Evolutionary conservation across 2,329 filamentous ascomycete genomes (phyloP).

Genomic region (Aplosporella prunicola): DNA sequence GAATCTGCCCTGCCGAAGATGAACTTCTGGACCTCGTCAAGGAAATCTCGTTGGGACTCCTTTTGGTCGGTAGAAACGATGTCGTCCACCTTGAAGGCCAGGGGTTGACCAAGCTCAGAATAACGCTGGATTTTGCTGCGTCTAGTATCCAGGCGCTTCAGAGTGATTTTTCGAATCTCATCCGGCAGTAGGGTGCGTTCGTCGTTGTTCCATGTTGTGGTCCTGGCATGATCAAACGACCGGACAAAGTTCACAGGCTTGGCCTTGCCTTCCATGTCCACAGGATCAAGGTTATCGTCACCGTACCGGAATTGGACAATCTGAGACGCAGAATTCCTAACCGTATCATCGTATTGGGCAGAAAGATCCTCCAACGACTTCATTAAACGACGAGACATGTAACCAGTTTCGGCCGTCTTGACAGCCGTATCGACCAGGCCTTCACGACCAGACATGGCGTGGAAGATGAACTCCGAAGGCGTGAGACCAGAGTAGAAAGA

Average conservation of each 20-base stretch:
- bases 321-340: conserved; percentile 77
- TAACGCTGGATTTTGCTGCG: conserved; percentile 47
- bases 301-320: conserved; percentile 98
- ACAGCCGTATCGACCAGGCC: conserved; percentile 97
- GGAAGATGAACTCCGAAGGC: conserved; percentile 92
- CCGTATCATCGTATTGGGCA: conserved; percentile 87
- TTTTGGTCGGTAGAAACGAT: conserved; percentile 45
- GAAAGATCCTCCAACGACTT: conserved; percentile 95
- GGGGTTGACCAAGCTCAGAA: conserved; percentile 20
- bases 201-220: conserved; percentile 67
- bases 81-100: conserved; percentile 24
- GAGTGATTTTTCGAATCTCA: conserved; percentile 62
- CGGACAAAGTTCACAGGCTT: conserved; percentile 87
- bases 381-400: conserved; percentile 98
- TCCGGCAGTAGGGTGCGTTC: conserved; percentile 64
- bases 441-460: conserved; percentile 97
- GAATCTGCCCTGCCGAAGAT: conserved; percentile 54
- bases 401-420: conserved; percentile 97
- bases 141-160: conserved; percentile 58
- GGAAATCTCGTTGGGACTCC: conserved; percentile 74
- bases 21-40: conserved; percentile 67
- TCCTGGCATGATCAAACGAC: conserved; percentile 76
- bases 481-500: conserved; percentile 91
- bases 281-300: conserved; percentile 87
- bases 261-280: conserved; percentile 93